Percentiles rank a stretch among this genome's conserved stretches.
Conservation (phyloP, 1,139 yeast species). For the Pichia norvegensis region DNA sequence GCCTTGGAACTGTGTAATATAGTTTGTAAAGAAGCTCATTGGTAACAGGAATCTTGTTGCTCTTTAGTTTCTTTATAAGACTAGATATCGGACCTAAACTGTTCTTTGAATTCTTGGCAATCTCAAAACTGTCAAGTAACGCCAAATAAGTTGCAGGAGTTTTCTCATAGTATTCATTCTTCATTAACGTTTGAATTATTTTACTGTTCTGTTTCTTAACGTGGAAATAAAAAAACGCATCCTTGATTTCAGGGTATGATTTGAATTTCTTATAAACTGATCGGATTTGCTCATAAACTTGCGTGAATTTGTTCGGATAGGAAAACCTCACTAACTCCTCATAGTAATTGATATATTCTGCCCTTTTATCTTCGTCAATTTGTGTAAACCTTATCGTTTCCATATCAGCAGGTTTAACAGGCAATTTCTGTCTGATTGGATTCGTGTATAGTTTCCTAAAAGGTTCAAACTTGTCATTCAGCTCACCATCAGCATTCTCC, state of each 20-base stretch:
- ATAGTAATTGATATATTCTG: not conserved
- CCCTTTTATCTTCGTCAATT: not conserved
- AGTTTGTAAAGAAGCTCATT: slow-evolving; percentile 7
- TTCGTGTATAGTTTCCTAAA: slow-evolving; percentile 2
- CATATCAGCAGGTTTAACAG: slow-evolving; percentile 2
- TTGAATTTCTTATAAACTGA: slow-evolving; percentile 2
- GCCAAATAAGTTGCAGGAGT: not conserved
- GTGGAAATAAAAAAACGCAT: slow-evolving; percentile 3
- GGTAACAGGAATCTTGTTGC: slow-evolving; percentile 3
- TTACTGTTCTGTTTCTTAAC: slow-evolving; percentile 4
- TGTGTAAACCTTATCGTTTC: not conserved
- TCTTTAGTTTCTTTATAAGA: not conserved
- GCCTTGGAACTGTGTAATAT: slow-evolving; percentile 6
- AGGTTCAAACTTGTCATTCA: not conserved
- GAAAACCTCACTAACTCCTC: slow-evolving; percentile 3
- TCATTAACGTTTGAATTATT: not conserved
- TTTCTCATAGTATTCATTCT: not conserved
- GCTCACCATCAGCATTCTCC: not conserved
- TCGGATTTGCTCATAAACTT: not conserved
- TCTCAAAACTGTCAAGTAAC: not conserved
- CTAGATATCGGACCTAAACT: not conserved
- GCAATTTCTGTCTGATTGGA: slow-evolving; percentile 6
- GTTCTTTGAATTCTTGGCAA: slow-evolving; percentile 6
- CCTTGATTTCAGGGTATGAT: slow-evolving; percentile 2
- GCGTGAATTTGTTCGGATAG: slow-evolving; percentile 6